Evolutionary conservation across 192 early-diverging fungal genomes (phyloP), one percentile per base, ranked within the genome.

Genomic region (Rhizophagus sp.): DNA sequence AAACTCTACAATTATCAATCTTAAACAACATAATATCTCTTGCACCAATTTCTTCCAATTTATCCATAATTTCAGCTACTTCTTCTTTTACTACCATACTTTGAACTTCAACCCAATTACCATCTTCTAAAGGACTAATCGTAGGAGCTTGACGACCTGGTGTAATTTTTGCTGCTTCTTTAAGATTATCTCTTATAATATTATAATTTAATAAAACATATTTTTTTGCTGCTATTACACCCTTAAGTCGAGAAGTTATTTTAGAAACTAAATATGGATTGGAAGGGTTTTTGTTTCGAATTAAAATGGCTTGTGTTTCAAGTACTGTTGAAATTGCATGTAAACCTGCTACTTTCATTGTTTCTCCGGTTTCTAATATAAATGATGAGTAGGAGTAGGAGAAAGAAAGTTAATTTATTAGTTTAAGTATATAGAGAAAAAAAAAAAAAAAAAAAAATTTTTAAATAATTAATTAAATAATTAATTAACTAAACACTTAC

Each of bases 311-410:
- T 81, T 99, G 91, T 17, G 98, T 93, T 1, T 86, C 87, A 47
- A 97, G 49, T 12, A 99, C 81, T 11, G 94, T 96, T 61, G 89
- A 89, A 62, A 99, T 96, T 68, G 93, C 91, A 82, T 95, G 93
- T 25, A 99, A 90, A n/a, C 97, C 96, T 22, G 98, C 98, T 25
- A 96, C 98, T 64, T 96, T 91, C 98, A 99, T 99, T n/a, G 98
- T 99, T 75, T 99, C 97, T 77, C 98, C 98, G 25, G 95, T 96
- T 87, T 98, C 97, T 64, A 47, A n/a, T n/a, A n/a, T n/a, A n/a
- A n/a, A n/a, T n/a, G n/a, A n/a, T 44, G 44, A 41, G 34, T 36
- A 36, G 90, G 78, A 84, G 88, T 88, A 24, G 92, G 74, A 84
- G 78, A 67, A 41, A 49, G 13, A 66, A 27, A 11, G 74, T 19